Evolutionary conservation across 2,329 filamentous ascomycete genomes (phyloP), one percentile per base, ranked within the genome.

Genomic region (Sordariomycetes sp.): DNA sequence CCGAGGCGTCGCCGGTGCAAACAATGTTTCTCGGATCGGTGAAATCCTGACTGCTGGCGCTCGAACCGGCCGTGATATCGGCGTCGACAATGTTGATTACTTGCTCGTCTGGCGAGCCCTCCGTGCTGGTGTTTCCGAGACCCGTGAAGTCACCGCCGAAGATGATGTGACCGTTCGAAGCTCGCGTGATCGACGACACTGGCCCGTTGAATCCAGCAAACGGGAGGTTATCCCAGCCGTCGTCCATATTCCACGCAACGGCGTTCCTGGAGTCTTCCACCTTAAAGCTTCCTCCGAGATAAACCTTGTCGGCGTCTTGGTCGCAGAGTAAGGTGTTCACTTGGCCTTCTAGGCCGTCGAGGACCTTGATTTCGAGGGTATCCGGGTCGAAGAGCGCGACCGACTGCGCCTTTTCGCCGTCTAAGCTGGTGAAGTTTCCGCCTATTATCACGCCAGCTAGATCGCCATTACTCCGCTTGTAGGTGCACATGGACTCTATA

Each of bases 151-250:
- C 83, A 55, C 94, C 94, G 53, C 90, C 95, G 68, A 97, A 99
- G 58, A 97, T 82, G 62, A 99, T 89, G 68, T 95, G 88, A 10
- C 89, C 89, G 64, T 90, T 88, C 1, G 86, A 78, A 22, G 86
- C 83, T 72, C 90, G 91, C 55, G 85, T 80, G 64, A 99, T 97
- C 43, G 92, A 88, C 61, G 83, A 83, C 56, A 99, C 91, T 2
- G 90, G 90, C 28, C 92, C 92, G 72, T 97, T 97, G 74, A 99
- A 96, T 24, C 95, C 95, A 48, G 86, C 85, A 74, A 99, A 99
- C 2, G 93, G 88, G 59, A 99, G 74, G 66, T 90, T 88, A 22
- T 81, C 81, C 87, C 89, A 97, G 54, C 82, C 84, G 34, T 83
- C 75, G 11, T 76, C 80, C 28, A 77, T 77, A 25, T 80, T 77